These are phyloP conservation scores for Pseudopithomyces chartarum DNA, from an alignment of 2,329 filamentous ascomycete species.

Conservation along the genomic window DNA sequence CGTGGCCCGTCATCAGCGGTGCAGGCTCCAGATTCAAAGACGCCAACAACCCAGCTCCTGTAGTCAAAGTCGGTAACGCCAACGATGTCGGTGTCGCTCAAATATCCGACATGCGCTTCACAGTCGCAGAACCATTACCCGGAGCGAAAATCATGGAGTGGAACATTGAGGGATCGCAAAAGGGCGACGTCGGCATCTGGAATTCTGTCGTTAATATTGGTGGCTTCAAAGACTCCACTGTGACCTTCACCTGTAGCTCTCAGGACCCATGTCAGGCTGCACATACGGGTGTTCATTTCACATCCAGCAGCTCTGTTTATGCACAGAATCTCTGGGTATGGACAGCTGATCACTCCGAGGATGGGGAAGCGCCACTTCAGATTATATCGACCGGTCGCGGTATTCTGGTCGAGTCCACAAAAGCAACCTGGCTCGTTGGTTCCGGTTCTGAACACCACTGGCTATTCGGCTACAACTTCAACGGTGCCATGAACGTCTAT, in stretches of 20 bases:
- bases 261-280: constrained; percentile 1
- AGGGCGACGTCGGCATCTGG: constrained; percentile 22
- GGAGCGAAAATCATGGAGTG: constrained; percentile 73
- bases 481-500: constrained; percentile 75
- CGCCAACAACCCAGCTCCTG: constrained; percentile 14
- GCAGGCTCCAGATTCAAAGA: constrained; percentile 20
- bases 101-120: constrained; percentile 27
- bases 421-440: constrained; percentile 61
- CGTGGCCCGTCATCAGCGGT: constrained; percentile 20
- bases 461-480: constrained; percentile 79
- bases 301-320: not conserved
- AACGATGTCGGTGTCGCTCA: constrained; percentile 23
- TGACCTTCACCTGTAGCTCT: not conserved
- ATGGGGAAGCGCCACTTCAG: constrained; percentile 29
- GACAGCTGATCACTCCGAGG: constrained; percentile 2
- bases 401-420: constrained; percentile 66
- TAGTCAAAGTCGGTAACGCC: constrained; percentile 21
- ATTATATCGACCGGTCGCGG: constrained; percentile 64
- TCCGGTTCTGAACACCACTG: constrained; percentile 64
- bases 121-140: constrained; percentile 59
- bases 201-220: constrained; percentile 33
- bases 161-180: constrained; percentile 57
- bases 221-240: not conserved
- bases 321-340: constrained; percentile 4
- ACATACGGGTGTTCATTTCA: constrained; percentile 4